phyloP scores from a whole-genome alignment of 192 early-diverging fungal species.

The Coemansia sp. region DNA sequence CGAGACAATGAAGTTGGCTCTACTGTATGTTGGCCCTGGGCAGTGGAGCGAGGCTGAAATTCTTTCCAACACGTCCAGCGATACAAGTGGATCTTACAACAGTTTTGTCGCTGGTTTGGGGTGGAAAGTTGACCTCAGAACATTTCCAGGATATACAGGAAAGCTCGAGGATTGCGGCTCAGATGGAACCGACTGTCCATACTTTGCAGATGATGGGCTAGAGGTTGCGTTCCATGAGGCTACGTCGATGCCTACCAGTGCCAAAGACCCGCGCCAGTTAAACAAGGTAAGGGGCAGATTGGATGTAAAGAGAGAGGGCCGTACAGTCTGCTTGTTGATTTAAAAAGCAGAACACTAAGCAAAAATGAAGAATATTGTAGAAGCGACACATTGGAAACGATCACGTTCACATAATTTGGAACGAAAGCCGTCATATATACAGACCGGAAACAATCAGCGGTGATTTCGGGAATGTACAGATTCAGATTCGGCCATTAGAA shows the following conservation, averaged over 20 bases:
- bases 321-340: not conserved
- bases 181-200: constrained; percentile 73
- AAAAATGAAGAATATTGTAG: constrained; percentile 34
- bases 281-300: constrained; percentile 71
- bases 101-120: constrained; percentile 88
- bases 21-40: constrained; percentile 87
- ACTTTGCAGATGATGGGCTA: constrained; percentile 78
- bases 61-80: constrained; percentile 68
- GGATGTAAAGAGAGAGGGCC: not conserved
- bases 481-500: constrained; percentile 79
- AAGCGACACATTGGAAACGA: constrained; percentile 99
- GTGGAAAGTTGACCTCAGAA: constrained; percentile 86
- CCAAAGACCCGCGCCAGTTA: constrained; percentile 76
- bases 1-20: constrained; percentile 85
- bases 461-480: constrained; percentile 96
- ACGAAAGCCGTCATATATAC: constrained; percentile 89
- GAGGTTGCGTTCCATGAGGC: constrained; percentile 95
- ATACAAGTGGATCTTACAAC: constrained; percentile 69
- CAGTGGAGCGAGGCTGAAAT: constrained; percentile 90
- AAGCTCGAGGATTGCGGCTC: constrained; percentile 79
- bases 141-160: constrained; percentile 83
- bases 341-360: not conserved
- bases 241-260: constrained; percentile 81
- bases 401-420: constrained; percentile 98
- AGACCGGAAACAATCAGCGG: constrained; percentile 88